Evolutionary conservation across 73 alveolate genomes (phyloP), one percentile per base, ranked within the genome.

Genomic region (Urostyla sp.): DNA sequence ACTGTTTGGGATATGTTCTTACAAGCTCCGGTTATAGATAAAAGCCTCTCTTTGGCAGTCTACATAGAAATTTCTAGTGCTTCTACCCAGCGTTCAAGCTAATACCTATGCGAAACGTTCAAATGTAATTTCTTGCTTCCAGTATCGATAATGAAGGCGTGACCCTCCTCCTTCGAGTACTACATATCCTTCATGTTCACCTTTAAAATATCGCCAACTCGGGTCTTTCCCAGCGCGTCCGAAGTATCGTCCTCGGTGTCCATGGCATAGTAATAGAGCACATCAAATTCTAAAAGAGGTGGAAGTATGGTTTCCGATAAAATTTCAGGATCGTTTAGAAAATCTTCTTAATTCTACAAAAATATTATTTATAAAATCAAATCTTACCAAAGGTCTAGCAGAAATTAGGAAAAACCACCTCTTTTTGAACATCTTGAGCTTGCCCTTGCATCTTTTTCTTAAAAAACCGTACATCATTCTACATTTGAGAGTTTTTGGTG

Each of bases 371-470:
- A 15, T 16, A 60, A 34, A 60, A 40, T 43, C 13, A n/a, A 16
- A 49, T 32, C 4, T 37, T 83, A 84, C 90, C 31, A 93, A 57
- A n/a, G 98, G 96, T 46, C 91, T 78, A 21, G 92, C 85, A 40
- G 94, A 80, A 18, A 93, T 85, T 35, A 93, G 43, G 27, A 93
- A 85, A 53, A 85, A 84, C 96, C 98, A 93, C 44, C 98, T 67
- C 36, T 51, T 80, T 46, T 57, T 80, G 78, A 90, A 88, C 54
- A 74, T 80, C 78, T 93, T 90, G 36, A 93, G 72, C 59, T 72
- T 74, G n/a, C 94, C 93, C 80, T 84, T 87, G 92, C 94, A 83
- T 51, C 96, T 56, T 60, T 93, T 93, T 24, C 83, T 78, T 67
- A 93, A 56, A 73, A 90, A 93, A 13, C 98, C 98, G 48, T 88